Conservation (phyloP, 768 basidiomycete species). For the Naganishia onofrii region DNA sequence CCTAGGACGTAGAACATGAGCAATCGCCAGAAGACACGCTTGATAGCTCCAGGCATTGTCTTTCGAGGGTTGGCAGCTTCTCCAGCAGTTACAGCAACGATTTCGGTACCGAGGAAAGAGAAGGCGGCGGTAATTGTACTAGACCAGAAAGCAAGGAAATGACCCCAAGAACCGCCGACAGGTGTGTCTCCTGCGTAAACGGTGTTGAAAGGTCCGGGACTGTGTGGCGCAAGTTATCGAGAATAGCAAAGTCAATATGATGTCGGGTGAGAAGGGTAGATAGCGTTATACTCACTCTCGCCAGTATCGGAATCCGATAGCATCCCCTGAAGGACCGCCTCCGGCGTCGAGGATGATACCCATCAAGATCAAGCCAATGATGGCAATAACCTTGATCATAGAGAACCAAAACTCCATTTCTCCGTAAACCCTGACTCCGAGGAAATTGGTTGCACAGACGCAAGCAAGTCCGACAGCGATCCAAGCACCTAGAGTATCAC, state of each 20-base stretch:
- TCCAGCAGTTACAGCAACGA: slow-evolving; percentile 41
- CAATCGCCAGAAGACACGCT: slow-evolving; percentile 50
- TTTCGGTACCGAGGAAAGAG: slow-evolving; percentile 39
- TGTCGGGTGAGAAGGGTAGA: not conserved
- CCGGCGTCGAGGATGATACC: slow-evolving; percentile 49
- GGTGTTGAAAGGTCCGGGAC: slow-evolving; percentile 49
- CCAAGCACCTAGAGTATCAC: slow-evolving; percentile 48
- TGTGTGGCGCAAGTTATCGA: slow-evolving; percentile 6
- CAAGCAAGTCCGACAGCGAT: slow-evolving; percentile 52
- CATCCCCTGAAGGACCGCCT: slow-evolving; percentile 47
- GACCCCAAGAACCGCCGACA: slow-evolving; percentile 36
- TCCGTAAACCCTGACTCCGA: slow-evolving; percentile 56
- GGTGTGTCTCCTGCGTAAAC: slow-evolving; percentile 38
- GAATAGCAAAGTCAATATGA: not conserved
- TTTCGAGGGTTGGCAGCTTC: slow-evolving; percentile 46
- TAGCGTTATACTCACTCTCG: slow-evolving; percentile 2
- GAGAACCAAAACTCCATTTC: slow-evolving; percentile 62
- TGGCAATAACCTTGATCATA: slow-evolving; percentile 56
- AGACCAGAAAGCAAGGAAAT: slow-evolving; percentile 50
- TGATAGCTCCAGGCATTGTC: slow-evolving; percentile 49
- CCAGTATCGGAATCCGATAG: slow-evolving; percentile 50
- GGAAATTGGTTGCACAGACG: slow-evolving; percentile 52
- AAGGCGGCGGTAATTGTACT: slow-evolving; percentile 49
- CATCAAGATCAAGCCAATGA: slow-evolving; percentile 52
- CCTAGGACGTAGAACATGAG: slow-evolving; percentile 49